Percentiles rank a stretch among this genome's conserved stretches.
These are phyloP conservation scores for Colletotrichum chlorophyti DNA, from an alignment of 2,329 filamentous ascomycete species.

Conservation along the genomic window DNA sequence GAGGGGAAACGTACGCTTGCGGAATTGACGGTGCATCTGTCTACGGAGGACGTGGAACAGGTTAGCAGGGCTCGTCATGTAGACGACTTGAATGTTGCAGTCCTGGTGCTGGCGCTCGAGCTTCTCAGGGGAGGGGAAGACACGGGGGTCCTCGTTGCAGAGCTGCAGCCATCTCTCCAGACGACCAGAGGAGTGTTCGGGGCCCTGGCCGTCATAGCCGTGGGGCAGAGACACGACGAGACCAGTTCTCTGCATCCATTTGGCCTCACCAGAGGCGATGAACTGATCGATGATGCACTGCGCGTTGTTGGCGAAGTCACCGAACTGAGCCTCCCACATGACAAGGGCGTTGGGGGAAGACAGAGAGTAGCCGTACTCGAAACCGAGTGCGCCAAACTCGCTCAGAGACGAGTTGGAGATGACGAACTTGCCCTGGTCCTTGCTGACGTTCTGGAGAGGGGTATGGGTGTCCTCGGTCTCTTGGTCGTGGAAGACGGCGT, in stretches of 20 bases:
- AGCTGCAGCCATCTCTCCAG: conserved; percentile 98
- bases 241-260: conserved; percentile 98
- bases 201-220: conserved; percentile 97
- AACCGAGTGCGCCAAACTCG: conserved; percentile 79
- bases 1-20: conserved; percentile 78
- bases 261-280: conserved; percentile 94
- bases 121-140: conserved; percentile 88
- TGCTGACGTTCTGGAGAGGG: conserved; percentile 85
- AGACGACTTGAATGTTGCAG: conserved; percentile 98
- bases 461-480: conserved; percentile 93
- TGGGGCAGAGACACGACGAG: conserved; percentile 96
- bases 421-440: conserved; percentile 94
- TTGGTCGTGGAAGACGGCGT: conserved; percentile 97
- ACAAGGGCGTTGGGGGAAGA: conserved; percentile 96
- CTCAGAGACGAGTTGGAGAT: conserved; percentile 93
- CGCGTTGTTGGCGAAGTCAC: conserved; percentile 99
- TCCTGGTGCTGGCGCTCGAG: conserved; percentile 97
- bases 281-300: conserved; percentile 99
- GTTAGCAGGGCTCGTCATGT: conserved; percentile 96
- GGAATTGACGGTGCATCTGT: conserved; percentile 99
- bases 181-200: conserved; percentile 96
- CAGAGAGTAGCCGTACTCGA: conserved; percentile 98
- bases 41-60: conserved; percentile 95
- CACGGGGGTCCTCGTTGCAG: conserved; percentile 94
- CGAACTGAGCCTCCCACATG: conserved; percentile 99